Evolutionary conservation across 2,329 filamentous ascomycete species (phyloP).

Genomic region (Rugonectria rugulosa): DNA sequence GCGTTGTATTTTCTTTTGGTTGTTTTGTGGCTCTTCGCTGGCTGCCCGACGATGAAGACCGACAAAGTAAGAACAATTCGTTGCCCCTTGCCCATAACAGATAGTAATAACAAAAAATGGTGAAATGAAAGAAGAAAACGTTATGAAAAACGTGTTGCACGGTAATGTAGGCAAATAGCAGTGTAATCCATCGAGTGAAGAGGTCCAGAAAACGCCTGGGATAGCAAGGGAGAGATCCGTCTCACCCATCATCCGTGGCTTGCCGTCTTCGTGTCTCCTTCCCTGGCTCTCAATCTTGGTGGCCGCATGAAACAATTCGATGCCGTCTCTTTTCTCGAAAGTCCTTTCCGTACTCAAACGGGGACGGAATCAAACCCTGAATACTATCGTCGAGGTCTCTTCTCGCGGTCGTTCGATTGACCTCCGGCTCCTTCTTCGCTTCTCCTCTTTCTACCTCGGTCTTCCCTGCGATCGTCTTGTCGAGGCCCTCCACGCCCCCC

Average conservation of each 20-base stretch:
- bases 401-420: conserved; percentile 57
- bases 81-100: conserved; percentile 18
- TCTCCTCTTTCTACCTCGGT: conserved; percentile 48
- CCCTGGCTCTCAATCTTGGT: conserved; percentile 1
- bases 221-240: conserved; percentile 6
- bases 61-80: conserved; percentile 7
- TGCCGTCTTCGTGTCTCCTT: conserved; percentile 13
- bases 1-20: conserved; percentile 22
- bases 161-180: conserved; percentile 11
- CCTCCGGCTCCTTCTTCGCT: conserved; percentile 57
- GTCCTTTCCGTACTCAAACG: conserved; percentile 29
- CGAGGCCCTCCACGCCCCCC: conserved; percentile 44
- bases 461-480: conserved; percentile 44
- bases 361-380: conserved; percentile 18
- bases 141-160: conserved; percentile 2
- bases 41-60: conserved; percentile 6
- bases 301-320: neutral
- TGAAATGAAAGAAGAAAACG: neutral
- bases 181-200: conserved; percentile 5
- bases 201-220: conserved; percentile 16
- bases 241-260: conserved; percentile 6
- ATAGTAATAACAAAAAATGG: conserved; percentile 19
- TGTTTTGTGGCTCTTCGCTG: conserved; percentile 12
- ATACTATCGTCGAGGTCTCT: conserved; percentile 59
- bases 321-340: conserved; percentile 1